Evolutionary conservation across 805 yeast species (phyloP), one percentile per base, ranked within the genome.

Genomic region (Saccharomycopsis olivae): DNA sequence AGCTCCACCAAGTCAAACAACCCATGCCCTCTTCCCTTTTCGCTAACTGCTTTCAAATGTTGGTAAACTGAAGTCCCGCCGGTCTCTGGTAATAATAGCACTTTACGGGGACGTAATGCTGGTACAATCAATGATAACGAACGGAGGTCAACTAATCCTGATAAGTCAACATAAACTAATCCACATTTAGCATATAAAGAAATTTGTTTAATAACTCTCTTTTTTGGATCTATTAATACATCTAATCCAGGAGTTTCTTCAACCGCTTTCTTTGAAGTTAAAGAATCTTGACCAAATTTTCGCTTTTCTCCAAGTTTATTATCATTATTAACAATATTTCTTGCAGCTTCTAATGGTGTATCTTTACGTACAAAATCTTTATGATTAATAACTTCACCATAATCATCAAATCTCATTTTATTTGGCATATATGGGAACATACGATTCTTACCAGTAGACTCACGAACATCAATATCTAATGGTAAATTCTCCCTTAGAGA

Each of bases 131-230:
- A 74, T 34, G 77, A 68, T 41, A 85, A 60, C 0, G 98, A 89
- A 47, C 96, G 68, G 47, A 78, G 63, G 54, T 92, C 96, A 0
- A 85, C 89, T 15, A 81, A 59, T 16, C 96, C 95, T 13, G 87
- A 73, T 34, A 88, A 64, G 54, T 89, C 96, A 41, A 89, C 72
- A 53, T 65, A 86, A 2, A 83, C 71, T 5, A 88, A 58, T 1
- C 78, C 80, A 58, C 96, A 87, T 43, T 78, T 64, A 3, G 85
- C 62, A 4, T 61, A 61, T 10, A 79, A 56, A n/a, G 62, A 51
- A 3, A 52, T 36, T 2, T 53, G 53, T 2, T 53, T 49, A 6
- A 50, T 40, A 3, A 61, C 58, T 40, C 79, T 58, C 36, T 64
- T 62, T 27, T 64, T 60, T 3, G 92, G 92, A 9, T 60, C 58